Base-by-base conservation (phyloP, 257 asterid species). In the Voacanga thouarsii region DNA sequence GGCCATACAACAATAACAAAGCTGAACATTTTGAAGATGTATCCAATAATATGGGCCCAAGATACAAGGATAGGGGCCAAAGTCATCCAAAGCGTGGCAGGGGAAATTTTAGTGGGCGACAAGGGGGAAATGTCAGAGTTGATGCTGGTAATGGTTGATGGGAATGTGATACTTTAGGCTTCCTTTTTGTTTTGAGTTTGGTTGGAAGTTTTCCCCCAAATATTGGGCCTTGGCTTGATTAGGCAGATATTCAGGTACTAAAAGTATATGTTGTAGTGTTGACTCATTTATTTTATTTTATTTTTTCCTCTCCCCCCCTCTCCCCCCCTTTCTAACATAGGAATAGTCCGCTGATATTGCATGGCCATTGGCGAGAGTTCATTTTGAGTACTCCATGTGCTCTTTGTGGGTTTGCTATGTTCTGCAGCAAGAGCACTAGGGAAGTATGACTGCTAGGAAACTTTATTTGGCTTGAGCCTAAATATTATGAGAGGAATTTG, bases 51-150 rank as follows among this genome's bases (percentile, higher is more conserved):
- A 82, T 41, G 61, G 87, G 83, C 43, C 83, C 84, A 39, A 90
- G 89, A 82, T 85, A 90, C 80, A 84, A 86, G 89, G 97, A 87
- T 65, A 88, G 91, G 80, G 89, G 92, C 75, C 96, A 86, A 66
- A 80, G 69, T 80, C 88, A 88, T 57, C 69, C 88, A 24, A 93
- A 63, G 83, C 93, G 87, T 5, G 96, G 93, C 74, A 93, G 86
- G 61, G 85, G 96, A 50, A 84, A 88, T 80, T 85, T 70, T 72
- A 80, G 86, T 87, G 84, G 87, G 79, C 83, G 90, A 75, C 89
- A 82, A 81, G 84, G 84, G 78, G 87, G 91, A 72, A 75, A 83
- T 72, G 73, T 60, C 68, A 83, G 81, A 78, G 84, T 80, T 43
- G 86, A 80, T 69, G 81, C 92, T 71, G 84, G 82, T 83, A 77